Evolutionary conservation across 169 alveolate species (phyloP), one percentile per base, ranked within the genome.

Genomic region (Plasmodium gonderi): DNA sequence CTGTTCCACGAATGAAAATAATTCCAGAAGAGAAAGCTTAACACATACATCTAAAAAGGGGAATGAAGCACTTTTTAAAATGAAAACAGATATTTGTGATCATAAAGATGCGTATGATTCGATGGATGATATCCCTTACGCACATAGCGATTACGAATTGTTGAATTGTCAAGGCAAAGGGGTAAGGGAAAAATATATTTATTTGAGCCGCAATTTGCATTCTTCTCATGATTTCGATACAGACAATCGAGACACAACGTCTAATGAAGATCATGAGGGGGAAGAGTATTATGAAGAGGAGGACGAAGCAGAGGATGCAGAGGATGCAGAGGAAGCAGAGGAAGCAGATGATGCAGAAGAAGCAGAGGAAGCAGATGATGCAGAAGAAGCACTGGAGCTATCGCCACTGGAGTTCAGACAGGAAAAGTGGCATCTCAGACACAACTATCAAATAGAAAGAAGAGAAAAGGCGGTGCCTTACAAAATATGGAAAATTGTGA

Each of bases 401-500:
- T 29, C 5, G 4, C 31, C 8, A 20, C 8, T 11, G 6, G 54
- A 72, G 38, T n/a, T 8, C 38, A 17, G 49, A 14, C 0, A 38
- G 26, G 20, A 6, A 45, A 11, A 54, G 1, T 72, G 17, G 40
- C 42, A 29, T 1, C 72, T 29, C 36, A 60, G 72, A 1, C 72
- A 36, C 31, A n/a, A 6, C 38, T 8, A n/a, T 23, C 72, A 60
- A 4, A 5, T 36, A 8, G 38, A 36, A 20, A 47, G n/a, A 72
- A 44, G 44, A 33, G 33, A 49, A n/a, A 49, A 83, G 44, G 60
- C 36, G 20, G 92, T 74, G 23, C 92, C 92, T 42, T 83, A 83
- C 64, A 83, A 83, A 49, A 83, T 83, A 11, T 83, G 92, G 92
- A 83, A 83, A 49, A 38, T 83, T 12, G 92, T 72, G 0, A 83